Percentiles rank a stretch among this genome's conserved stretches.
phyloP scores from a whole-genome alignment of 2,329 filamentous ascomycete species.

The Amylocarpus encephaloides region DNA sequence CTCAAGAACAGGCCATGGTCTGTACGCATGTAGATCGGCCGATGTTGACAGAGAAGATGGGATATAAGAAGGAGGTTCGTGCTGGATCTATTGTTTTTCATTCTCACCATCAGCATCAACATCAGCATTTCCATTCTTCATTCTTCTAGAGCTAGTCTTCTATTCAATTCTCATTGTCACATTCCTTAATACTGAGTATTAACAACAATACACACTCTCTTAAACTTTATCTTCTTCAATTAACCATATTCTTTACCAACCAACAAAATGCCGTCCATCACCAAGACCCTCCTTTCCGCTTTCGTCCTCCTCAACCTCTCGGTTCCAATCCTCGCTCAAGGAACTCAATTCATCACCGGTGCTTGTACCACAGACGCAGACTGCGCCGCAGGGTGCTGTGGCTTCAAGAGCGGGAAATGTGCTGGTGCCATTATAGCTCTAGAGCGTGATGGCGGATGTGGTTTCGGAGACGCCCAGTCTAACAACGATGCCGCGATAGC shows the following conservation, averaged over 20 bases:
- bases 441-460: slow-evolving; percentile 32
- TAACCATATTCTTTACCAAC: background rate
- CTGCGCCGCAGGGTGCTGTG: slow-evolving; percentile 14
- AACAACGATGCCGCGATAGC: slow-evolving; percentile 12
- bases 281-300: slow-evolving; percentile 4
- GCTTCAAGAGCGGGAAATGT: slow-evolving; percentile 26
- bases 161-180: background rate
- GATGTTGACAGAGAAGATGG: no score
- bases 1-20: no score
- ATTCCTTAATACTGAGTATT: slow-evolving; percentile 6
- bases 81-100: no score
- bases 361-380: slow-evolving; percentile 11
- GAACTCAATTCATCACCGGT: slow-evolving; percentile 11
- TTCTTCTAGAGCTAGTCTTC: no score
- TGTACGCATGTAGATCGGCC: no score
- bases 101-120: no score
- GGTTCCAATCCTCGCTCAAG: slow-evolving; percentile 2
- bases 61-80: no score
- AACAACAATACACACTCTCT: background rate
- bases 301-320: slow-evolving; percentile 7
- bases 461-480: slow-evolving; percentile 21
- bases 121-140: no score
- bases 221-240: background rate
- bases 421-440: slow-evolving; percentile 32
- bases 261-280: slow-evolving; percentile 5